These are phyloP conservation scores for Rugonectria rugulosa DNA, from an alignment of 2,329 filamentous ascomycete species.

Conservation along the genomic window DNA sequence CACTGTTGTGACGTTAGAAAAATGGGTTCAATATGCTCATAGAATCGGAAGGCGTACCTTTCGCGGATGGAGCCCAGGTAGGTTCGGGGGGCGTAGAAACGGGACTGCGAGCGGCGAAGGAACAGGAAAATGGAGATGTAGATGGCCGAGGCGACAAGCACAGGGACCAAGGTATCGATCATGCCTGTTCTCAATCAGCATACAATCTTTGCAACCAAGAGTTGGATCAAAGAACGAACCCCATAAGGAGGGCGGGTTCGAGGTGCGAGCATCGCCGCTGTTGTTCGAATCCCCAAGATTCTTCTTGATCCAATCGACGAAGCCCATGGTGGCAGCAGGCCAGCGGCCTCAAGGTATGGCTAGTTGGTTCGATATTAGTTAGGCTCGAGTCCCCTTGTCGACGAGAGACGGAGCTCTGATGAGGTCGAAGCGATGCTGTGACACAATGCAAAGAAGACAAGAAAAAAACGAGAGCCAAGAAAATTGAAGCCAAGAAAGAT, in stretches of 20 bases:
- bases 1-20: conserved; percentile 45
- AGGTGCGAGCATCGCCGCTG: conserved; percentile 34
- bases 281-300: conserved; percentile 37
- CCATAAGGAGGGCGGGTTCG: conserved; percentile 45
- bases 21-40: not conserved
- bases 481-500: not conserved
- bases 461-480: not conserved
- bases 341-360: conserved; percentile 14
- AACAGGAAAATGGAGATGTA: conserved; percentile 61
- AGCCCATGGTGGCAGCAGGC: conserved; percentile 44
- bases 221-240: conserved; percentile 32
- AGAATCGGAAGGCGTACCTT: conserved; percentile 48
- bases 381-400: conserved; percentile 1
- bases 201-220: not conserved
- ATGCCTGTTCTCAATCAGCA: conserved; percentile 41
- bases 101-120: conserved; percentile 55
- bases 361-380: conserved; percentile 7
- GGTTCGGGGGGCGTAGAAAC: conserved; percentile 64
- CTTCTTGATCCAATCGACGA: conserved; percentile 49
- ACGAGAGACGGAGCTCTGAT: not conserved
- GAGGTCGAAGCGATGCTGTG: not conserved
- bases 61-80: conserved; percentile 57
- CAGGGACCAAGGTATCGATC: conserved; percentile 61
- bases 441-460: not conserved
- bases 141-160: conserved; percentile 55